phyloP scores from a whole-genome alignment of 2,329 filamentous ascomycete species.

The Intubia oerlemansii region DNA sequence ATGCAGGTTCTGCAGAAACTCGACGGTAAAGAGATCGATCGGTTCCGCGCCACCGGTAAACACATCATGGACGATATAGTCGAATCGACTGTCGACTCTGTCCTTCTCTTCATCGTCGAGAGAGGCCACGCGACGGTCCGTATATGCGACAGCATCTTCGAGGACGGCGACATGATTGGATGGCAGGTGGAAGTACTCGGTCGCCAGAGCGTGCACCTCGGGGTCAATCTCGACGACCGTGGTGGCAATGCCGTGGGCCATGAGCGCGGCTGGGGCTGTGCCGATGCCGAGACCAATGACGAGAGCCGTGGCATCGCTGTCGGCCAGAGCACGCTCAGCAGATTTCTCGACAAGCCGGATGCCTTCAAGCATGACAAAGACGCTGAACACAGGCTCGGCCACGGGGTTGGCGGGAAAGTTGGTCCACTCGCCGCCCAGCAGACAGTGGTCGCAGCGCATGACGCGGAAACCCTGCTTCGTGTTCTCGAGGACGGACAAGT shows the following conservation, averaged over 20 bases:
- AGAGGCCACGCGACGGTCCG: conserved; percentile 19
- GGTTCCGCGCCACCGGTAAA: conserved; percentile 95
- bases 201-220: conserved; percentile 64
- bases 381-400: conserved; percentile 76
- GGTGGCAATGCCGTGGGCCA: conserved; percentile 74
- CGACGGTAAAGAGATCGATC: conserved; percentile 63
- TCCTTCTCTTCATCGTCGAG: too few relatives aligned
- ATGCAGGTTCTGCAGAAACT: conserved; percentile 56
- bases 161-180: conserved; percentile 61
- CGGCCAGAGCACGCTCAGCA: conserved; percentile 18
- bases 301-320: conserved; percentile 1
- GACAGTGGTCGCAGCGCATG: conserved; percentile 82
- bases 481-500: conserved; percentile 77
- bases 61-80: conserved; percentile 94
- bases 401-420: conserved; percentile 30
- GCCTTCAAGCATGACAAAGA: conserved; percentile 92
- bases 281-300: conserved; percentile 61
- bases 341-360: conserved; percentile 64
- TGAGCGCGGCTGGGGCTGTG: conserved; percentile 69
- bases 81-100: conserved; percentile 31
- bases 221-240: conserved; percentile 93
- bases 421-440: conserved; percentile 84
- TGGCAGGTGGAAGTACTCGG: conserved; percentile 62
- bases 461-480: conserved; percentile 48
- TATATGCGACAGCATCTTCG: conserved; percentile 59